phyloP scores from a whole-genome alignment of 2,329 filamentous ascomycete species.

The Aotearoamyces nothofagi region DNA sequence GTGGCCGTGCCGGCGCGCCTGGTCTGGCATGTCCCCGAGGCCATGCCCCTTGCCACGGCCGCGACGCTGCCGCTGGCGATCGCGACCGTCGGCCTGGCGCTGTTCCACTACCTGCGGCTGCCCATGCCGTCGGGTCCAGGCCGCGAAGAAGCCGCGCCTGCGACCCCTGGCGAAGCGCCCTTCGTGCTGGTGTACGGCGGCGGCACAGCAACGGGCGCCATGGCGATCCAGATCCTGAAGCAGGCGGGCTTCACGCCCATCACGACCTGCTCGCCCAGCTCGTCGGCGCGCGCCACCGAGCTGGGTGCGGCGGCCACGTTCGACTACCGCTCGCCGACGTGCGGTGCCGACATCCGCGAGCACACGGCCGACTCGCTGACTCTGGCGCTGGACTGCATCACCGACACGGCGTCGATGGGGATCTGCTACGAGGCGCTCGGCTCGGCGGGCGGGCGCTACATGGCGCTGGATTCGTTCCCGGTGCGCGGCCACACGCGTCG shows the following conservation, averaged over 20 bases:
- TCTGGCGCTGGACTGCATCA: conserved; percentile 32
- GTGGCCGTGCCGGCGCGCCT: conserved; percentile 10
- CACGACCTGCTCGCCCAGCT: conserved; percentile 29
- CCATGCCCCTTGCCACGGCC: conserved; percentile 12
- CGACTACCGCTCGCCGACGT: conserved; percentile 31
- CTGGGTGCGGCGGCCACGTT: conserved; percentile 32
- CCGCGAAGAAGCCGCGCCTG: conserved; percentile 7
- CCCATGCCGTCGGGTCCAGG: conserved; percentile 11
- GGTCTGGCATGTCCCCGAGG: conserved; percentile 13
- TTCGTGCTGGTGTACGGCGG: conserved; percentile 28
- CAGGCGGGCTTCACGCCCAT: conserved; percentile 21
- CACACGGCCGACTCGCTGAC: conserved; percentile 27
- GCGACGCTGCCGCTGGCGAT: conserved; percentile 12
- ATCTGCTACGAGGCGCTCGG: conserved; percentile 25
- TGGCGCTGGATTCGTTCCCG: conserved; percentile 20
- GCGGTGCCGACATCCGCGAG: conserved; percentile 28
- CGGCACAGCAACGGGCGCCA: conserved; percentile 24
- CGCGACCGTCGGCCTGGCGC: conserved; percentile 8
- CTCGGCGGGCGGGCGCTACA: conserved; percentile 23
- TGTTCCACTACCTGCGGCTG: conserved; percentile 8
- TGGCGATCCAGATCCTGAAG: conserved; percentile 26
- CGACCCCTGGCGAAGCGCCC: conserved; percentile 5
- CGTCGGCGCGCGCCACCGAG: conserved; percentile 29
- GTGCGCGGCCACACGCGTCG: conserved; percentile 9
- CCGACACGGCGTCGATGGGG: conserved; percentile 18